Evolutionary conservation across 2,329 filamentous ascomycete species (phyloP).

Genomic region (Sclerotinia subarctica): DNA sequence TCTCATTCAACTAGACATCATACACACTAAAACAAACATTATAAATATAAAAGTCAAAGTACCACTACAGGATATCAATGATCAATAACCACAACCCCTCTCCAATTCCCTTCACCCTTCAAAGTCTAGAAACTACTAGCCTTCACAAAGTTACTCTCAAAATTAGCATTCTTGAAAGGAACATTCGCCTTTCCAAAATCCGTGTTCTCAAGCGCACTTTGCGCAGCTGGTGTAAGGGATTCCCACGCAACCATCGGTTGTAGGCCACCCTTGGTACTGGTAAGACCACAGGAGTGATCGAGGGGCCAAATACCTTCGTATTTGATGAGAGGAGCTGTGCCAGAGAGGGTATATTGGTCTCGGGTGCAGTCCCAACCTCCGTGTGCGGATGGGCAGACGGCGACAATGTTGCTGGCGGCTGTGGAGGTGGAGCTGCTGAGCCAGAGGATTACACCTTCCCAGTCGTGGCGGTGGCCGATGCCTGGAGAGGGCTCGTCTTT

Average conservation of each 20-base stretch:
- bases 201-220: slow-evolving; percentile 40
- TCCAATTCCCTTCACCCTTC: too few species aligned
- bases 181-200: slow-evolving; percentile 45
- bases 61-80: neutral
- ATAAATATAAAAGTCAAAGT: neutral
- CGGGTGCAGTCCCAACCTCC: slow-evolving; percentile 47
- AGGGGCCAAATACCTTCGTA: slow-evolving; percentile 50
- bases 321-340: slow-evolving; percentile 45
- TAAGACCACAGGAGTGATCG: slow-evolving; percentile 43
- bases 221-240: slow-evolving; percentile 39
- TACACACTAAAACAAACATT: neutral
- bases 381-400: slow-evolving; percentile 52
- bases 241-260: slow-evolving; percentile 47
- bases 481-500: slow-evolving; percentile 44
- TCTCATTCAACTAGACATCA: too few species aligned
- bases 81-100: too few species aligned
- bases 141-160: slow-evolving; percentile 43
- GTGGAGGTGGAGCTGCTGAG: slow-evolving; percentile 40
- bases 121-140: slow-evolving; percentile 37
- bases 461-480: slow-evolving; percentile 53
- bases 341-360: slow-evolving; percentile 42
- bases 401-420: slow-evolving; percentile 42
- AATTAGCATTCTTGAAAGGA: slow-evolving; percentile 41
- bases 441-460: slow-evolving; percentile 55
- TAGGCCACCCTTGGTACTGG: slow-evolving; percentile 39